Evolutionary conservation across 2,329 filamentous ascomycete species (phyloP).

Genomic region (Nemania diffusa): DNA sequence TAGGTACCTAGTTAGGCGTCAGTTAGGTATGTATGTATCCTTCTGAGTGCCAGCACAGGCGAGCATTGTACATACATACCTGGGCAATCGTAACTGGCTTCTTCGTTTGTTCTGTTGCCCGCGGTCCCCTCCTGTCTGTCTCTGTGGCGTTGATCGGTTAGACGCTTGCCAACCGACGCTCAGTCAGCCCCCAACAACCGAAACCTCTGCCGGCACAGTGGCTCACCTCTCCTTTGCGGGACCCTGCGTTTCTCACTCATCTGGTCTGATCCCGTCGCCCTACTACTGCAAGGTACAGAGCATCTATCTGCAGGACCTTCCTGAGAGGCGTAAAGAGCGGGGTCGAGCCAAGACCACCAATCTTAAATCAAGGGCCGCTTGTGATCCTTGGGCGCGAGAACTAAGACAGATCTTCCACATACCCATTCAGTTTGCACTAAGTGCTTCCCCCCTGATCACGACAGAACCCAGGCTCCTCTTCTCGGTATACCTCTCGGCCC

Average conservation of each 20-base stretch:
- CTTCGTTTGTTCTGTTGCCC: not conserved
- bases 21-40: too few species aligned
- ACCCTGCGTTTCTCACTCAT: slow-evolving; percentile 27
- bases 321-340: slow-evolving; percentile 19
- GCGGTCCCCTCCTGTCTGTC: not conserved
- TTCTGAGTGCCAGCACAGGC: too few species aligned
- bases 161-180: slow-evolving; percentile 2
- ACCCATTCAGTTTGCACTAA: slow-evolving; percentile 2
- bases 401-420: slow-evolving; percentile 33
- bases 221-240: not conserved
- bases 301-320: slow-evolving; percentile 32
- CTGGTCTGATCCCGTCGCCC: not conserved
- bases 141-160: slow-evolving; percentile 5
- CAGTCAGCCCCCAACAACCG: slow-evolving; percentile 11
- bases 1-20: too few species aligned
- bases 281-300: slow-evolving; percentile 39
- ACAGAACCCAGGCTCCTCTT: slow-evolving; percentile 8
- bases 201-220: slow-evolving; percentile 1
- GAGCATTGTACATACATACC: too few species aligned
- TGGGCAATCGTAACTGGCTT: not conserved
- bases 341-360: slow-evolving; percentile 29
- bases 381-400: slow-evolving; percentile 19
- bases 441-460: slow-evolving; percentile 9
- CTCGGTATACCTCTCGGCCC: slow-evolving; percentile 35
- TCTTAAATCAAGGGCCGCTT: slow-evolving; percentile 35